Evolutionary conservation across 2,329 filamentous ascomycete species (phyloP), one percentile per base, ranked within the genome.

Genomic region (Fusarium camptoceras): DNA sequence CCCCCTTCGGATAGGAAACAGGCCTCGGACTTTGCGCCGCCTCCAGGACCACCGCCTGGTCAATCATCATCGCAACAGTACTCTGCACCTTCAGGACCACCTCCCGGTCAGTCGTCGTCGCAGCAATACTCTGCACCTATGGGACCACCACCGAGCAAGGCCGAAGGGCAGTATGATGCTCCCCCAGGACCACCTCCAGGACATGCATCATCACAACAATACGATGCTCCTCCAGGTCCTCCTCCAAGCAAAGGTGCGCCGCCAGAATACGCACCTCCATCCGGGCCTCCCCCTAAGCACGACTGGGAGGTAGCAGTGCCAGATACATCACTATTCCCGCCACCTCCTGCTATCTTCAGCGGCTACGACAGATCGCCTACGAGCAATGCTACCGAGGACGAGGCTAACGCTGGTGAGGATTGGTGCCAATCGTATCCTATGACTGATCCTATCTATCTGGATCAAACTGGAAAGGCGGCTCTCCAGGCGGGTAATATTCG

Each of bases 261-360:
- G 11, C 56, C 50, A 18, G 68, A 78, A 18, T 78, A 74, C 54
- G 75, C 72, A 15, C 73, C 77, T 49, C 76, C 81, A 2, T 66
- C 77, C 5, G 81, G 79, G 16, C 79, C 81, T 15, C 80, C 81
- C 15, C 80, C 30, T 3, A 63, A 88, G 71, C 91, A 94, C 76
- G 88, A 92, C 79, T 94, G 92, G 92, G 84, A 89, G 70, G 76
- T 86, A 9, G 87, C 89, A 5, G 90, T 94, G 3, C 91, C 92
- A 1, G 92, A 94, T 77, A 93, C 88, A 3, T 84, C 91, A 1
- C 84, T 92, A 12, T 87, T 94, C 44, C 92, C 92, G 2, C 91
- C 91, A 0, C 92, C 92, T 2, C 92, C 92, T 0, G 86, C 87
- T 30, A 85, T 93, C 76, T 89, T 89, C 78, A 81, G 80, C 56